These are phyloP conservation scores for Escallonia rubra DNA, from an alignment of 129 eudicot species.

Conservation along the genomic window DNA sequence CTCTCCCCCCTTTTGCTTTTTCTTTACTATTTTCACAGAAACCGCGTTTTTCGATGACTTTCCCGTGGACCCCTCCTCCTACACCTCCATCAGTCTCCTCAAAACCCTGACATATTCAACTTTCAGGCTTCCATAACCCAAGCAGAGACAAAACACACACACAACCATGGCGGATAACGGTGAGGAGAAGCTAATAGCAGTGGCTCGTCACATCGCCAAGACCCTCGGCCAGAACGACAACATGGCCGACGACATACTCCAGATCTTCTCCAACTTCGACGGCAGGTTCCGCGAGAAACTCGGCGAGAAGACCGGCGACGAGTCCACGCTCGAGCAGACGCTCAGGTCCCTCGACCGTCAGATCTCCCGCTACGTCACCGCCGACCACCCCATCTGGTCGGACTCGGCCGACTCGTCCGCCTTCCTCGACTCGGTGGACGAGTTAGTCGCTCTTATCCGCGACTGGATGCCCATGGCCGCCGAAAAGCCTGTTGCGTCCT, in stretches of 20 bases:
- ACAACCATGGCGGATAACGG: conserved; percentile 67
- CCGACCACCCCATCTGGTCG: conserved; percentile 70
- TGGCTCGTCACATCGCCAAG: conserved; percentile 92
- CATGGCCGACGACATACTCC: conserved; percentile 82
- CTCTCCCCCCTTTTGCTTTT: neutral
- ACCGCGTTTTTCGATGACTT: neutral
- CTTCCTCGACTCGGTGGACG: conserved; percentile 68
- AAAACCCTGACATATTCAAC: neutral
- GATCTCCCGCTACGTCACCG: conserved; percentile 57
- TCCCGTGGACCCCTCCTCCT: neutral
- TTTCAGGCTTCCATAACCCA: neutral
- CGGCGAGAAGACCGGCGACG: conserved; percentile 37
- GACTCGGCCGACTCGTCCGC: conserved; percentile 59
- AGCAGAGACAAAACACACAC: neutral
- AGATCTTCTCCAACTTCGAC: conserved; percentile 90
- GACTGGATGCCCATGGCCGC: conserved; percentile 65
- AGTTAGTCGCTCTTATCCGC: conserved; percentile 39
- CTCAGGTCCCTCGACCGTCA: conserved; percentile 61
- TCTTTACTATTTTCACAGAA: neutral
- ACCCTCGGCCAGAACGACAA: conserved; percentile 87
- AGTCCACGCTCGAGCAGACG: conserved; percentile 40
- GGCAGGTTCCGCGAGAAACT: conserved; percentile 72
- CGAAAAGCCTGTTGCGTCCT: conserved; percentile 35
- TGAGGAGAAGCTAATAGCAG: conserved; percentile 90
- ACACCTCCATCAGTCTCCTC: neutral